phyloP scores from a whole-genome alignment of 164 flowering plant species.

The Buxus sempervirens region DNA sequence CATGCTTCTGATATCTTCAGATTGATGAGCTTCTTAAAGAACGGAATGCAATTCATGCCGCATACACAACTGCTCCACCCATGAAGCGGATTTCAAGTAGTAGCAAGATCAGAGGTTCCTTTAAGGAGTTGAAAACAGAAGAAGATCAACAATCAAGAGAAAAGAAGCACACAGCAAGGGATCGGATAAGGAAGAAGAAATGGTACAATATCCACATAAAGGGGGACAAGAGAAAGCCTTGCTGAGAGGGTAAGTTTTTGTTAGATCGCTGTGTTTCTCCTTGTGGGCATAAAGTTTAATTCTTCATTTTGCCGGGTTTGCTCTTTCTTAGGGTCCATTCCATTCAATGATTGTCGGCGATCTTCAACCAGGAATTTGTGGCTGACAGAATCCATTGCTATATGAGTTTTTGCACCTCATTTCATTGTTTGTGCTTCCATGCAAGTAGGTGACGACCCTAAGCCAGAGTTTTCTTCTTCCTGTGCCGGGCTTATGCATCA shows the following conservation, averaged over 20 bases:
- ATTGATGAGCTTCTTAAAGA: conserved; percentile 86
- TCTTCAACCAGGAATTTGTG: not conserved
- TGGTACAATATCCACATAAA: conserved; percentile 85
- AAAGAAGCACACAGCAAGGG: conserved; percentile 46
- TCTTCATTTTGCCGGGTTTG: not conserved
- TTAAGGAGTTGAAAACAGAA: conserved; percentile 43
- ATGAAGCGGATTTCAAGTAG: conserved; percentile 67
- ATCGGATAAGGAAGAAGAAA: conserved; percentile 71
- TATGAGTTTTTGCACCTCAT: not conserved
- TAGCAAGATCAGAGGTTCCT: conserved; percentile 47
- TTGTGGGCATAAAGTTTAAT: not conserved
- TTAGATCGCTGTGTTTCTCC: not conserved
- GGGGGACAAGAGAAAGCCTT: conserved; percentile 74
- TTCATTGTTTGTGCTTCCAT: conserved; percentile 3
- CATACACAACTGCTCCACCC: conserved; percentile 61
- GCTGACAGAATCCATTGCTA: not conserved
- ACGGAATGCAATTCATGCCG: conserved; percentile 76
- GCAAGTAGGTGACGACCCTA: not conserved
- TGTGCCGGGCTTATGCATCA: not conserved
- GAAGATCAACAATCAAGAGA: conserved; percentile 50
- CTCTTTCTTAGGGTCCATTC: no score
- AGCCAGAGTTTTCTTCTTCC: not conserved
- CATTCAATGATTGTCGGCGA: not conserved
- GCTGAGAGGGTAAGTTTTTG: conserved; percentile 33
- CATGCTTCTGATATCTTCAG: conserved; percentile 30